Evolutionary conservation across 352 stramenopile genomes (phyloP).

Genomic region (Plasmopara halstedii): DNA sequence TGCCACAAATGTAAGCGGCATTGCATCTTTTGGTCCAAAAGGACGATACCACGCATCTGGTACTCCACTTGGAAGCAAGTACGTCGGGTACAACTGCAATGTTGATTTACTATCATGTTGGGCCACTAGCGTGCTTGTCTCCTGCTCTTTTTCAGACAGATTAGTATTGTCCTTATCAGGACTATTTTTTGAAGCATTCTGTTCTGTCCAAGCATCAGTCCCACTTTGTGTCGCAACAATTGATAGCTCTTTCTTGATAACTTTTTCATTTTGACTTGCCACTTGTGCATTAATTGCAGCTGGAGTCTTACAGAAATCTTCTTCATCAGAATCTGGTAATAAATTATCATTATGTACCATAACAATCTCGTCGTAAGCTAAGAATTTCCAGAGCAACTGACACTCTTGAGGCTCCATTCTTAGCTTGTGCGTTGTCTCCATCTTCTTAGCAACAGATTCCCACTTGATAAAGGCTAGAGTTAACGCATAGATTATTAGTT

Average conservation of each 20-base stretch:
- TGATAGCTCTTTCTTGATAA: too few relatives aligned
- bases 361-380: slow-evolving; percentile 43
- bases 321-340: slow-evolving; percentile 41
- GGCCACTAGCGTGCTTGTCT: too few relatives aligned
- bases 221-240: too few relatives aligned
- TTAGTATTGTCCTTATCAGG: slow-evolving; percentile 1
- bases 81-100: slow-evolving; percentile 35
- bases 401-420: slow-evolving; percentile 29
- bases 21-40: slow-evolving; percentile 31
- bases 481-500: not conserved
- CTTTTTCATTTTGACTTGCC: not conserved
- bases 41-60: slow-evolving; percentile 32
- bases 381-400: slow-evolving; percentile 64
- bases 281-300: slow-evolving; percentile 20
- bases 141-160: too few relatives aligned
- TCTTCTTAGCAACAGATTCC: slow-evolving; percentile 29
- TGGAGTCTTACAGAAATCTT: slow-evolving; percentile 32
- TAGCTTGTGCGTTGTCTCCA: slow-evolving; percentile 35
- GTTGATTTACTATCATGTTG: slow-evolving; percentile 3
- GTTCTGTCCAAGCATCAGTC: not conserved
- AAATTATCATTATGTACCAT: slow-evolving; percentile 11
- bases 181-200: not conserved
- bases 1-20: slow-evolving; percentile 48
- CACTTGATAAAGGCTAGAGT: slow-evolving; percentile 35
- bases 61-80: slow-evolving; percentile 30